phyloP scores from a whole-genome alignment of 2,329 filamentous ascomycete genomes.

The Cladosporium halotolerans region DNA sequence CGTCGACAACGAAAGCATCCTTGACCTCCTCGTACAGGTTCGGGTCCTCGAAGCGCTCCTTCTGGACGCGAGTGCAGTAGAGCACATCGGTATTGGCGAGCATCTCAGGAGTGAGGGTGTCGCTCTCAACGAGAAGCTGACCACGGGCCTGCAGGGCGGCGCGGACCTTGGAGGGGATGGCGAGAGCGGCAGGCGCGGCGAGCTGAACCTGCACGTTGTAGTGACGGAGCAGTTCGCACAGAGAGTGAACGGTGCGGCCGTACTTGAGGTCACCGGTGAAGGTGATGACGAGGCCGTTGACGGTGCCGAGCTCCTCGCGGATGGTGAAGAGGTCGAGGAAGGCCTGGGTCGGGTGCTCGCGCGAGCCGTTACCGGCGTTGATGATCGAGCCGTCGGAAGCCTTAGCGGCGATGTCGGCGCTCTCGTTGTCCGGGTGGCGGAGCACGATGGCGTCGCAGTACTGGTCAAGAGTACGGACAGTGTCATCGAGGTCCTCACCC shows the following conservation, averaged over 20 bases:
- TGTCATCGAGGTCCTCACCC: slow-evolving; percentile 90
- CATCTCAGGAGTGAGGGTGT: slow-evolving; percentile 78
- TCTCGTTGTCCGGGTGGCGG: slow-evolving; percentile 78
- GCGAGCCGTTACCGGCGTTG: slow-evolving; percentile 93
- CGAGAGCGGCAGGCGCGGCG: slow-evolving; percentile 72
- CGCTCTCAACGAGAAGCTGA: slow-evolving; percentile 69
- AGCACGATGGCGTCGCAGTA: slow-evolving; percentile 96
- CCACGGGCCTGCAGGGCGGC: slow-evolving; percentile 66
- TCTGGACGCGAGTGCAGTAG: slow-evolving; percentile 95
- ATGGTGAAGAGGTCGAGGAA: slow-evolving; percentile 98
- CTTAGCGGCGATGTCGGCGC: slow-evolving; percentile 75
- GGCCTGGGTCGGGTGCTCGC: slow-evolving; percentile 95
- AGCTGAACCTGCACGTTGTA: slow-evolving; percentile 94
- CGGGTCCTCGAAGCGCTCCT: slow-evolving; percentile 82
- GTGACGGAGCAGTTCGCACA: slow-evolving; percentile 88
- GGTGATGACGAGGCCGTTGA: slow-evolving; percentile 91
- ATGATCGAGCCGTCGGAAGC: slow-evolving; percentile 88
- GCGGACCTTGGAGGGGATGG: slow-evolving; percentile 68
- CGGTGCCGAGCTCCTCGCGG: slow-evolving; percentile 91
- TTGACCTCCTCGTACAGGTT: slow-evolving; percentile 81
- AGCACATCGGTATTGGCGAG: slow-evolving; percentile 81
- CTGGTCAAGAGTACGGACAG: slow-evolving; percentile 84
- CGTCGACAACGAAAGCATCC: slow-evolving; percentile 83
- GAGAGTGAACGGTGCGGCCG: slow-evolving; percentile 88
- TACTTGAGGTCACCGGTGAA: slow-evolving; percentile 91